Conservation (phyloP, 2,329 filamentous ascomycete species). For the Fusarium begoniae region DNA sequence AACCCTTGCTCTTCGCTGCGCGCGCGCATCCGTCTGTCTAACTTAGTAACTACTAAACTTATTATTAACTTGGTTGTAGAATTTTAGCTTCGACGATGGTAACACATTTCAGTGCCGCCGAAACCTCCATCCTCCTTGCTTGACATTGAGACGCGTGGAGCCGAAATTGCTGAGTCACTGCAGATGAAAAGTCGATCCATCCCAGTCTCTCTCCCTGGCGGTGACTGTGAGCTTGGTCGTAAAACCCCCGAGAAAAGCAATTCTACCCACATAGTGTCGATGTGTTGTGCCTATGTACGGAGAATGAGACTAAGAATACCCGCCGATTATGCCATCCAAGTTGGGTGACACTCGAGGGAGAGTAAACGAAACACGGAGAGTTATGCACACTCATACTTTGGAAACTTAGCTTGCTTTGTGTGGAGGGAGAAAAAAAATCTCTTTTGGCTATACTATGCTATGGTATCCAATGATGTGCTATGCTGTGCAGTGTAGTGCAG, state of each 20-base stretch:
- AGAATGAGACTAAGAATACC: neutral
- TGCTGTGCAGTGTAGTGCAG: slow-evolving; percentile 42
- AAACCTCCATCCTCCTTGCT: neutral
- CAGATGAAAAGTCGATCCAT: slow-evolving; percentile 6
- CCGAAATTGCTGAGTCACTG: slow-evolving; percentile 16
- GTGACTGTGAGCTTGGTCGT: slow-evolving; percentile 18
- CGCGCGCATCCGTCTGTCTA: neutral
- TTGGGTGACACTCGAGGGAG: slow-evolving; percentile 1
- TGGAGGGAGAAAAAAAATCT: slow-evolving; percentile 38
- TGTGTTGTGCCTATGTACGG: neutral
- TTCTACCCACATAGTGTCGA: slow-evolving; percentile 11
- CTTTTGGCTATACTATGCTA: slow-evolving; percentile 43
- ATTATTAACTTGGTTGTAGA: neutral
- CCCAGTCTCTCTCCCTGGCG: slow-evolving; percentile 9
- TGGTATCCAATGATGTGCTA: slow-evolving; percentile 43
- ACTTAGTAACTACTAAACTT: neutral
- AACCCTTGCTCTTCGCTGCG: neutral
- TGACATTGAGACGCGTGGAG: slow-evolving; percentile 1
- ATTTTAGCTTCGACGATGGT: neutral
- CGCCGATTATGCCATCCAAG: neutral
- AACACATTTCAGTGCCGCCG: neutral
- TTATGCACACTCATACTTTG: slow-evolving; percentile 9
- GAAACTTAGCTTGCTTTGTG: slow-evolving; percentile 29
- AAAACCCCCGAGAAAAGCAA: slow-evolving; percentile 37
- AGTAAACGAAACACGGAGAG: slow-evolving; percentile 3